Conservation (phyloP, 176 grass and related monocot genomes). For the Puya raimondii region DNA sequence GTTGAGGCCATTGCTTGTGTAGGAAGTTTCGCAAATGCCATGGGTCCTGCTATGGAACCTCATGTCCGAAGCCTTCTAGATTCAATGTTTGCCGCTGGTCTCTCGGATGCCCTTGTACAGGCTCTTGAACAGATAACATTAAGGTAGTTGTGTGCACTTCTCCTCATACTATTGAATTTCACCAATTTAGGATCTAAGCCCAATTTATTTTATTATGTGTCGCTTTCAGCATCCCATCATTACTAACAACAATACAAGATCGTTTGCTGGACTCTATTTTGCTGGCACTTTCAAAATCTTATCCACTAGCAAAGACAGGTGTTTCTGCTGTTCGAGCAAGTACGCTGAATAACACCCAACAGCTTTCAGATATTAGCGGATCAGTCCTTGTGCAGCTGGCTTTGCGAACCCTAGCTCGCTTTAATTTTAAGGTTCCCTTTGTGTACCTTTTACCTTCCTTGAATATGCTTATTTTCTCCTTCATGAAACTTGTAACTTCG, state of each 20-base stretch:
- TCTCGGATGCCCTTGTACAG: conserved; percentile 71
- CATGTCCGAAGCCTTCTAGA: conserved; percentile 87
- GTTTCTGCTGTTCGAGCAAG: conserved; percentile 36
- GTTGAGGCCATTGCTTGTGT: conserved; percentile 94
- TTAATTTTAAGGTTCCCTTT: conserved; percentile 74
- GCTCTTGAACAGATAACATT: conserved; percentile 67
- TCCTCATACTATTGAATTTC: not conserved
- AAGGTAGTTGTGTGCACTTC: conserved; percentile 31
- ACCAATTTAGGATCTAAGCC: not conserved
- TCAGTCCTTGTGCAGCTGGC: conserved; percentile 76
- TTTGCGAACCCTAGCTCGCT: conserved; percentile 66
- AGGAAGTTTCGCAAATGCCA: conserved; percentile 85
- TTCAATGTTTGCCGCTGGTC: conserved; percentile 81
- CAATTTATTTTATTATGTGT: conserved; percentile 11
- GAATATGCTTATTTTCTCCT: not conserved
- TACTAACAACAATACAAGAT: conserved; percentile 81
- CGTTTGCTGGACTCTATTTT: conserved; percentile 80
- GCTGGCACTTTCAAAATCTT: conserved; percentile 67
- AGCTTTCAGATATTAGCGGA: conserved; percentile 55
- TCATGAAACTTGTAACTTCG: conserved; percentile 9
- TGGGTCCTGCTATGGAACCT: conserved; percentile 84
- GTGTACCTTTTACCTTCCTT: conserved; percentile 10
- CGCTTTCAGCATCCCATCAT: conserved; percentile 65
- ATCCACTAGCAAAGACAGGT: conserved; percentile 30
- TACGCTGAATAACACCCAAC: conserved; percentile 47